Base-by-base conservation (phyloP, 2,329 filamentous ascomycete genomes). In the Xenoacremonium recifei region DNA sequence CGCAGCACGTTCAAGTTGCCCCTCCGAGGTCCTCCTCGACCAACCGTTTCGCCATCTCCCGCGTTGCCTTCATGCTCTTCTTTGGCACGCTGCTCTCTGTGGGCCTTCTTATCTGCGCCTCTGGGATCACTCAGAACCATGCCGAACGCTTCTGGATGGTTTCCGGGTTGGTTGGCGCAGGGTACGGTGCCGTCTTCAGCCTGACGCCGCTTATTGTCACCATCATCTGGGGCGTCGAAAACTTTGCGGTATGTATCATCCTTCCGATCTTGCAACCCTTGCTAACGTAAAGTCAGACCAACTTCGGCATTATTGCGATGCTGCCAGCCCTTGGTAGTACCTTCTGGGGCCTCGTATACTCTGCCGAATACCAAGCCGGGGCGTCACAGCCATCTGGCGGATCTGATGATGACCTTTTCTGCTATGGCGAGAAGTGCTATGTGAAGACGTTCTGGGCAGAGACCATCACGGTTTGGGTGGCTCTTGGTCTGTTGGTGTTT, bases 211-310 rank as follows among this genome's bases (percentile, higher is more conserved):
- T 97, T 51, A 88, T 97, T 42, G 86, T 96, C 54, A 89, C 85
- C n/a, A 90, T 96, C 9, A 92, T 99, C 34, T 99, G 93, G 93
- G 93, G 93, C 19, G 90, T 96, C 0, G 91, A 97, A 71, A 99
- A 97, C 63, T 97, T 99, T 62, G 93, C 89, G 44, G n/a, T n/a
- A n/a, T n/a, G n/a, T n/a, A n/a, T n/a, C n/a, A n/a, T n/a, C n/a
- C n/a, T n/a, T n/a, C n/a, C n/a, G n/a, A n/a, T n/a, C n/a, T n/a
- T n/a, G n/a, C n/a, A n/a, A n/a, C n/a, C n/a, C n/a, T n/a, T n/a
- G n/a, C n/a, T n/a, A n/a, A n/a, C n/a, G n/a, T n/a, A n/a, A n/a
- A n/a, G n/a, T n/a, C n/a, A n/a, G n/a, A 99, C 93, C 1, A 97
- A 99, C 58, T 99, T 92, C 83, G 93, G 93, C 9, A 91, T 97